These are phyloP conservation scores for Syzygium syzygioides DNA, from an alignment of 441 rosid species.

Conservation along the genomic window DNA sequence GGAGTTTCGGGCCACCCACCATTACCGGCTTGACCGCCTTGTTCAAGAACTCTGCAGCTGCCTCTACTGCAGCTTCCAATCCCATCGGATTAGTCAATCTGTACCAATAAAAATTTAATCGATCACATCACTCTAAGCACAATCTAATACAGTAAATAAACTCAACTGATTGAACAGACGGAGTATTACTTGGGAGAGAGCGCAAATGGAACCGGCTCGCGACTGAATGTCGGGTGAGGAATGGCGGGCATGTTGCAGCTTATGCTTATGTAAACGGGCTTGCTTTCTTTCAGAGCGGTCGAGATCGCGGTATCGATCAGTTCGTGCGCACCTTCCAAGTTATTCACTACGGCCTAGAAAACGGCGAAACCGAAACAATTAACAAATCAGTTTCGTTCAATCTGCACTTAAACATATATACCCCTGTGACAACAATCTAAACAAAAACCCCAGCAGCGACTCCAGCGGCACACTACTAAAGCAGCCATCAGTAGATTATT, in stretches of 20 bases:
- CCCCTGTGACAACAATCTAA: background rate
- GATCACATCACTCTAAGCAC: background rate
- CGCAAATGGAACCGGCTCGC: conserved; percentile 8
- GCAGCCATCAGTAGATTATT: background rate
- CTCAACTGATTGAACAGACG: background rate
- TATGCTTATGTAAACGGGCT: conserved; percentile 13
- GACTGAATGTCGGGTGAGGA: conserved; percentile 15
- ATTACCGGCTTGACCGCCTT: conserved; percentile 13
- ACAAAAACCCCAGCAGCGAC: background rate
- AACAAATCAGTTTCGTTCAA: background rate
- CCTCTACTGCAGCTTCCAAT: conserved; percentile 14
- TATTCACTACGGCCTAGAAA: background rate
- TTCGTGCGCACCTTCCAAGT: conserved; percentile 8
- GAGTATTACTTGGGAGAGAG: conserved; percentile 3
- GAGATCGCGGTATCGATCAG: conserved; percentile 7
- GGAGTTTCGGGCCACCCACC: conserved; percentile 15
- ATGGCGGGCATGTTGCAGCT: conserved; percentile 8
- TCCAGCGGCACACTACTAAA: background rate
- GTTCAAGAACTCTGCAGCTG: conserved; percentile 12
- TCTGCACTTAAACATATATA: background rate
- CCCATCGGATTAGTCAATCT: conserved; percentile 5
- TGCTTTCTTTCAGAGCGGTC: conserved; percentile 13
- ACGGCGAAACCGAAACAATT: background rate
- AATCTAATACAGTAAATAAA: background rate
- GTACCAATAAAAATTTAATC: background rate